Base-by-base conservation (phyloP, 257 asterid species). In the Petrea volubilis region DNA sequence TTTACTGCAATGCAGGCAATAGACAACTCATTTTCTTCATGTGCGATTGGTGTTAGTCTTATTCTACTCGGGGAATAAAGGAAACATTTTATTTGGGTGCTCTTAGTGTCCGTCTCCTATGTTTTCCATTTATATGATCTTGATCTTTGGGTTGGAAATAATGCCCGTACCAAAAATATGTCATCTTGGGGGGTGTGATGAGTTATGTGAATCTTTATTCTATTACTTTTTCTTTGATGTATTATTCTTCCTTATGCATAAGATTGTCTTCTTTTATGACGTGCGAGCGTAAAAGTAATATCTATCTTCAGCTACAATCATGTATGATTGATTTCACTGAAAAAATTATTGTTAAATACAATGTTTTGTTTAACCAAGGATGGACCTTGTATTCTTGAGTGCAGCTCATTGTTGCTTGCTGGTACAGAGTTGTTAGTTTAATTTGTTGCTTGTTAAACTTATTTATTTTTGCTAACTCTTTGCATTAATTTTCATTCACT, bases 321-420 rank as follows among this genome's bases (percentile, higher is more conserved):
- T 3, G 38, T 31, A 31, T n/a, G 38, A 31, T 2, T 7, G 15
- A n/a, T 15, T 29, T 58, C 21, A 14, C 14, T 10, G 20, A 38
- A 10, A 11, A 8, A 40, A 12, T 14, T 56, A 3, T 14, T 14
- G 15, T 27, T 25, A 17, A 2, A 15, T 1, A 15, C 6, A 3
- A n/a, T 33, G 3, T 58, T 28, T 31, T n/a, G 3, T 15, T 47
- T 33, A 10, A 5, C 11, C 20, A 46, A 28, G 47, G 47, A 47
- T 9, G 29, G 4, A 1, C 31, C 8, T 47, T 65, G 46, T 15
- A 11, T 33, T 6, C 29, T 34, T 14, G 40, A 57, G 25, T 60
- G n/a, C 43, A 31, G 24, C 7, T 70, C 36, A 20, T 68, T 69
- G 25, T 74, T 25, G 62, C 34, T 71, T 56, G 34, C 12, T 25